phyloP scores from a whole-genome alignment of 2,329 filamentous ascomycete genomes.

The Sarocladium strictum region DNA sequence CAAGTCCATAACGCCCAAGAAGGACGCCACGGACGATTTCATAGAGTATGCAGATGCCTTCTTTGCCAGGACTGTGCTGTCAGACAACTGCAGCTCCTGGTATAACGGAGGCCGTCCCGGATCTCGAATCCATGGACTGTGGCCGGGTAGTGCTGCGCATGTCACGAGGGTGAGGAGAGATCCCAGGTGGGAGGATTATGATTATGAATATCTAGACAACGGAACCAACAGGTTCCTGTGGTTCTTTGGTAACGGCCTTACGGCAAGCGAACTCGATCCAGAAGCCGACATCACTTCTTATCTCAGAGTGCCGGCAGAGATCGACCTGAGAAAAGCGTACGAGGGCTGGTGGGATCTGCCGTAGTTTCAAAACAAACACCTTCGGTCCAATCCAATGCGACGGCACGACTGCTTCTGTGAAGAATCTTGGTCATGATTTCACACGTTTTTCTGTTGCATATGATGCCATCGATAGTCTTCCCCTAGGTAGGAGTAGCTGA shows the following conservation, averaged over 20 bases:
- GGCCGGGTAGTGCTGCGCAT: slow-evolving; percentile 62
- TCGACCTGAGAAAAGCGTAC: slow-evolving; percentile 57
- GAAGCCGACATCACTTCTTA: slow-evolving; percentile 59
- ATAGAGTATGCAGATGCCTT: slow-evolving; percentile 52
- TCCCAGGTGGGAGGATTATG: slow-evolving; percentile 52
- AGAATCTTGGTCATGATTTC: too few relatives aligned
- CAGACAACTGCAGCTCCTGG: slow-evolving; percentile 64
- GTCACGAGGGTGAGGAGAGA: slow-evolving; percentile 50
- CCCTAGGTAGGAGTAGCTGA: neutral
- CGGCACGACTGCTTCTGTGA: too few relatives aligned
- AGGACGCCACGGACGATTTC: slow-evolving; percentile 58
- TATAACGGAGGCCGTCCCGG: slow-evolving; percentile 62
- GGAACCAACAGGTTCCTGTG: slow-evolving; percentile 49
- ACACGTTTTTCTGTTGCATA: neutral
- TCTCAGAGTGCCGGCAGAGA: slow-evolving; percentile 46
- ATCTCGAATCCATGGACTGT: slow-evolving; percentile 59
- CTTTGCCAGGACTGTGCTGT: slow-evolving; percentile 48
- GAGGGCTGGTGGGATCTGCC: slow-evolving; percentile 58
- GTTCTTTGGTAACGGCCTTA: slow-evolving; percentile 64
- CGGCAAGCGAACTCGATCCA: slow-evolving; percentile 48
- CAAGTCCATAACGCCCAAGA: slow-evolving; percentile 50
- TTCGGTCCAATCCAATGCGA: too few relatives aligned
- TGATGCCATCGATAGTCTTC: neutral
- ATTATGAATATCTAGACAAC: slow-evolving; percentile 39
- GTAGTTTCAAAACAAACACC: too few relatives aligned